phyloP scores from a whole-genome alignment of 495 filamentous ascomycete genomes.

The Penicillium macrosclerotiorum region DNA sequence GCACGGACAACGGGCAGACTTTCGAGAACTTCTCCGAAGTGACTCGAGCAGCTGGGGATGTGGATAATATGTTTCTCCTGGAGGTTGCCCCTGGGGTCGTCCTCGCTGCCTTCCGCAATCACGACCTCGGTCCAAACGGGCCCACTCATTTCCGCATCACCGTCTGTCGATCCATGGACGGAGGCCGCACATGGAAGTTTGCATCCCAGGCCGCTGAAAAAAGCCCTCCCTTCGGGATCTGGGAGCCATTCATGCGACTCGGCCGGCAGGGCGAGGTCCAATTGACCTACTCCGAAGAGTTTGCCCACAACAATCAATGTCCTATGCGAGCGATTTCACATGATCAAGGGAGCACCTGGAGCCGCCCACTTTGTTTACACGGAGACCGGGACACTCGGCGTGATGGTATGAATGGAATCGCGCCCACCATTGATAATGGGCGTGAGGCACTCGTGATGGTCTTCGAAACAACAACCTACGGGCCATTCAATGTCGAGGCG shows the following conservation, averaged over 20 bases:
- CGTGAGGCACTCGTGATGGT: constrained; percentile 53
- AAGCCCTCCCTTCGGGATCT: constrained; percentile 47
- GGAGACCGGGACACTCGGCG: constrained; percentile 43
- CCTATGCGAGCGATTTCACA: constrained; percentile 54
- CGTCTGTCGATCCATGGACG: constrained; percentile 54
- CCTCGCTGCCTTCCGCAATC: constrained; percentile 60
- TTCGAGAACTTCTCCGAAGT: constrained; percentile 40
- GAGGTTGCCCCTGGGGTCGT: constrained; percentile 49
- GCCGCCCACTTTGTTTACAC: constrained; percentile 41
- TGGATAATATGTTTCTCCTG: constrained; percentile 59
- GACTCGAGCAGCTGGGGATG: constrained; percentile 41
- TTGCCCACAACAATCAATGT: constrained; percentile 55
- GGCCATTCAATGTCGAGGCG: constrained; percentile 54
- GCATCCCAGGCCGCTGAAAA: constrained; percentile 51
- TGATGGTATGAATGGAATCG: constrained; percentile 64
- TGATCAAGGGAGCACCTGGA: constrained; percentile 56
- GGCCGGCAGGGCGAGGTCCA: constrained; percentile 50
- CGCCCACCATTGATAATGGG: constrained; percentile 38
- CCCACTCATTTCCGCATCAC: constrained; percentile 59
- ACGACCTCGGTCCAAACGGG: constrained; percentile 41
- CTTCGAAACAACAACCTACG: constrained; percentile 54
- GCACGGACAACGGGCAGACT: constrained; percentile 35
- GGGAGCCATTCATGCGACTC: constrained; percentile 61
- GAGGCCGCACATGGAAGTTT: constrained; percentile 52
- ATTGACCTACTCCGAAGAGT: constrained; percentile 58